Percentiles rank a stretch among this genome's conserved stretches.
These are phyloP conservation scores for Ustilago loliicola DNA, from an alignment of 1,284 basidiomycete species.

Conservation along the genomic window DNA sequence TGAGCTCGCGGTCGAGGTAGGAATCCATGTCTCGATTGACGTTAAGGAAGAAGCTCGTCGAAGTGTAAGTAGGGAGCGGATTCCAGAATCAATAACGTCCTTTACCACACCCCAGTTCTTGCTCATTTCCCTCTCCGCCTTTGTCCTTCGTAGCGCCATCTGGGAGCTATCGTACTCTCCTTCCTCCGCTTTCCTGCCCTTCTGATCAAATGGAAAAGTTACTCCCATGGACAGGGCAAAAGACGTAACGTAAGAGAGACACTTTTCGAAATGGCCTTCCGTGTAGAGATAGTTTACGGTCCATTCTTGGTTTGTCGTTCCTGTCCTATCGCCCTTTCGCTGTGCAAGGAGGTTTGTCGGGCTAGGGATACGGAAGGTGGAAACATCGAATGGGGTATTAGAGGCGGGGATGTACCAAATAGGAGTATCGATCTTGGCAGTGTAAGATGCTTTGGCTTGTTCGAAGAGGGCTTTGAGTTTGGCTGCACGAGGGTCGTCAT, in stretches of 20 bases:
- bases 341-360: constrained; percentile 14
- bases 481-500: constrained; percentile 35
- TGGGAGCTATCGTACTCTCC: constrained; percentile 30
- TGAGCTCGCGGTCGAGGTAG: background rate
- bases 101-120: constrained; percentile 51
- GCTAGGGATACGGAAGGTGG: constrained; percentile 8
- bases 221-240: constrained; percentile 40
- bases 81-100: constrained; percentile 37
- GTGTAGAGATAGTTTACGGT: constrained; percentile 41
- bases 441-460: constrained; percentile 36
- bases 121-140: constrained; percentile 42
- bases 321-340: constrained; percentile 21
- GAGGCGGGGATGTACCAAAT: constrained; percentile 29
- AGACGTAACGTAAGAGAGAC: constrained; percentile 37
- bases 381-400: constrained; percentile 10
- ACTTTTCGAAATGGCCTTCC: constrained; percentile 33
- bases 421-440: constrained; percentile 38
- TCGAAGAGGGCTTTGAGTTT: constrained; percentile 47
- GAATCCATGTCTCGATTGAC: constrained; percentile 18
- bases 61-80: constrained; percentile 28
- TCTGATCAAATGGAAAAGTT: constrained; percentile 3
- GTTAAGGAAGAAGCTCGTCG: background rate
- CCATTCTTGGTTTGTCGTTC: constrained; percentile 46
- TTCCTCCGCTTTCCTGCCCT: background rate
- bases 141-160: constrained; percentile 19